Conservation (phyloP, 169 alveolate genomes). For the Pseudocohnilembus persalinus region DNA sequence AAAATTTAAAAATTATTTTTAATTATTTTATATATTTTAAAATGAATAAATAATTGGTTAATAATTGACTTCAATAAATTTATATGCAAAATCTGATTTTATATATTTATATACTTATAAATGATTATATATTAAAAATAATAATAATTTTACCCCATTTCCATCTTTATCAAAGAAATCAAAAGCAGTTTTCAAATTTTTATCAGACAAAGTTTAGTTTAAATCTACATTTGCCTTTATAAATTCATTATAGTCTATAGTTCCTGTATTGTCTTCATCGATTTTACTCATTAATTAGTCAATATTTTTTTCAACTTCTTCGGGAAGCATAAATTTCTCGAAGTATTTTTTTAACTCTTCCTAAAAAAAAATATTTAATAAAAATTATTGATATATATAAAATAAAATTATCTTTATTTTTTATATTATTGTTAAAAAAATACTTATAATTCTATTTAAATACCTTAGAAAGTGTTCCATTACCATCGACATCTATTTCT, state of each 20-base stretch:
- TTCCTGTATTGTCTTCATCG: constrained; percentile 74
- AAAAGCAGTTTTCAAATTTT: constrained; percentile 65
- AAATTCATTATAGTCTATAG: constrained; percentile 80
- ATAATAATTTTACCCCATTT: constrained; percentile 41
- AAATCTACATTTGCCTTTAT: constrained; percentile 66
- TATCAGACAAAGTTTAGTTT: constrained; percentile 46
- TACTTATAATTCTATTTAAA: not conserved
- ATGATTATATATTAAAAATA: too few relatives aligned
- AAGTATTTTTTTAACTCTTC: constrained; percentile 64
- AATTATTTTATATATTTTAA: too few relatives aligned
- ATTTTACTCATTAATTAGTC: constrained; percentile 65
- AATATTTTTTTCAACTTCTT: constrained; percentile 57
- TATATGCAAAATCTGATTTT: too few relatives aligned
- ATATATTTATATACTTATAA: too few relatives aligned
- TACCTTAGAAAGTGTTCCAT: not conserved
- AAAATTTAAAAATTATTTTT: too few relatives aligned
- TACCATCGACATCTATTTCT: constrained; percentile 8
- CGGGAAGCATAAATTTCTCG: constrained; percentile 47
- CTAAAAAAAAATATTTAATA: not conserved
- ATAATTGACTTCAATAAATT: too few relatives aligned
- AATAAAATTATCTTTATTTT: too few relatives aligned
- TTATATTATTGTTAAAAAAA: too few relatives aligned
- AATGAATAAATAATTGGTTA: too few relatives aligned
- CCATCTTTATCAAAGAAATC: constrained; percentile 61
- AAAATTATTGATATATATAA: too few relatives aligned